Evolutionary conservation across 106 monocot genomes (phyloP), one percentile per base, ranked within the genome.

Genomic region (Phalaenopsis aphrodite): DNA sequence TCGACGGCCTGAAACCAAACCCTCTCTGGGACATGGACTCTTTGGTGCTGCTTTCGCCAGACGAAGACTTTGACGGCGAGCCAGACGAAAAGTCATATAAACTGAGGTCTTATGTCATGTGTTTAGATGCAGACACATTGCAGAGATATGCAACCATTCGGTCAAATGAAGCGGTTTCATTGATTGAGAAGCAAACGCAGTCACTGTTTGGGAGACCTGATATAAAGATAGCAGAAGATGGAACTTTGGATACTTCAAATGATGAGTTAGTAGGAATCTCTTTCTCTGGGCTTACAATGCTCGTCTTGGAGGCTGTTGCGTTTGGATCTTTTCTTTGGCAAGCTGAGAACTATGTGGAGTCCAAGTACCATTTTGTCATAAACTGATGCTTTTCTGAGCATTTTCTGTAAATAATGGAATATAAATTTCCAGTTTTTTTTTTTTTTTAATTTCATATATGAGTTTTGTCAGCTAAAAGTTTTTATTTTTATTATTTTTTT

Each of bases 121-220:
- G 88, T 76, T 84, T 97, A 80, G 97, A 97, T 85, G 87, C 94
- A 8, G 97, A 97, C 73, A 97, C 90, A 19, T 80, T 97, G 85
- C 97, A 92, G 78, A 94, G 85, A 41, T 97, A 97, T 69, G 92
- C 97, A 5, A 94, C 97, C 4, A 94, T 97, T 77, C 79, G 97
- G 77, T 97, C 97, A 0, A 97, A 94, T 71, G 97, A 94, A 71
- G 84, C 86, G 1, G 85, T 94, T 2, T 89, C 90, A 30, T 49
- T 97, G 79, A 94, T 97, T 10, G 97, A 97, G 82, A 97, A 97
- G 87, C 97, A 97, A 78, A 94, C 97, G 6, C 97, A 97, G 75
- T 88, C 97, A 3, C 78, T 97, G 41, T 97, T 94, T 85, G 97
- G 97, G 5, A 83, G 89, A 73, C 97, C 94, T 10, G 94, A 97